Evolutionary conservation across 73 alveolate species (phyloP), one percentile per base, ranked within the genome.

Genomic region (Loxodes magnus): DNA sequence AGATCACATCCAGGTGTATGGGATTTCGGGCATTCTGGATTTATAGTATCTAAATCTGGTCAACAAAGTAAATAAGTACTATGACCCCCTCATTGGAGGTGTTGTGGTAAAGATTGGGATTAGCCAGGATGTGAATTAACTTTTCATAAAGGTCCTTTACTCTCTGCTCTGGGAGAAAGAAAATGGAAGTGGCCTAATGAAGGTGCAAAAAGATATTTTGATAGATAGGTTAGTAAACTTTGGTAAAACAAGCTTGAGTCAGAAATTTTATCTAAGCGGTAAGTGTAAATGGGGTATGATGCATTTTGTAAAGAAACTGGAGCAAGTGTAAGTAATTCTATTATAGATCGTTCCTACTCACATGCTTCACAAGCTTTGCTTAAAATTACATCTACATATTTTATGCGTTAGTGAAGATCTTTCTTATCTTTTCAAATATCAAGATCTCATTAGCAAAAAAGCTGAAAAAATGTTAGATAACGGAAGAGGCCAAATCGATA

Each of bases 51-150:
- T n/a, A n/a, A n/a, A n/a, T n/a, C n/a, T n/a, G n/a, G n/a, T n/a
- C n/a, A n/a, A n/a, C n/a, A n/a, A n/a, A n/a, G n/a, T n/a, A n/a
- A n/a, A n/a, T n/a, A n/a, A 36, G 35, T 64, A 36, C 71, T 84
- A 65, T 75, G 95, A 96, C 74, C 49, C 28, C 96, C 99, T 20
- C 97, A 90, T 67, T 92, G 99, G 99, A 88, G 97, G 35, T 92
- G 99, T 72, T 92, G 99, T 44, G 83, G 97, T 37, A 56, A 74
- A 44, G 94, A 76, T 35, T 92, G 99, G 99, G 88, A 62, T 24
- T 83, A 75, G 5, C 67, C 63, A 27, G 97, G 97, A 16, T 92
- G 99, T 44, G 64, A 86, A 15, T 55, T 67, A 61, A 57, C 74
- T 37, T 56, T 72, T 46, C 99, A 92, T 59, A 73, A 71, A 42